phyloP scores from a whole-genome alignment of 805 yeast genomes.

The Maudiozyma serrabonitensis region DNA sequence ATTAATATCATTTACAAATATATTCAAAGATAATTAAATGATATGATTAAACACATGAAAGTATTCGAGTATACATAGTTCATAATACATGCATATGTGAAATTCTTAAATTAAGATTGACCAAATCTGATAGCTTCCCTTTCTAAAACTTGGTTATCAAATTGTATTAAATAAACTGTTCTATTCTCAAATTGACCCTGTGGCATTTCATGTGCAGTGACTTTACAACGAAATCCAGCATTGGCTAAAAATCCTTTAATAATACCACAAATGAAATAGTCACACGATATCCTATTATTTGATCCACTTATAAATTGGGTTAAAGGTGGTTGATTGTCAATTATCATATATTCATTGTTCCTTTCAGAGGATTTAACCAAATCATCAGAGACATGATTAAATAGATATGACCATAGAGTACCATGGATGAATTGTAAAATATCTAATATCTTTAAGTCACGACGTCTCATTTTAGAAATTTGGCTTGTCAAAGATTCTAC shows the following conservation, averaged over 20 bases:
- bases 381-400: constrained; percentile 69
- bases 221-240: constrained; percentile 60
- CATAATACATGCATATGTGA: background rate
- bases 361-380: constrained; percentile 63
- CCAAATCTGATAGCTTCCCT: constrained; percentile 41
- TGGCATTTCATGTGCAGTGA: constrained; percentile 72
- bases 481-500: constrained; percentile 16
- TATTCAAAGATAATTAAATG: too few relatives aligned
- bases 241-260: constrained; percentile 72
- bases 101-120: background rate
- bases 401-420: constrained; percentile 61
- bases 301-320: constrained; percentile 64
- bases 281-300: constrained; percentile 59
- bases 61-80: background rate
- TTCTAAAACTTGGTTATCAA: constrained; percentile 47
- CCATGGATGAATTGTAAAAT: constrained; percentile 65
- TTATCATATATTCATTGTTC: constrained; percentile 67
- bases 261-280: constrained; percentile 80
- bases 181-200: constrained; percentile 45
- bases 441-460: constrained; percentile 60
- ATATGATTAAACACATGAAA: too few relatives aligned
- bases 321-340: constrained; percentile 62
- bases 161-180: constrained; percentile 68
- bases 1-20: too few relatives aligned
- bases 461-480: constrained; percentile 25